A percentile compares a stretch with the other conserved stretches of the same genome.
These are phyloP conservation scores for Aspergillus sp. DNA, from an alignment of 2,329 filamentous ascomycete genomes.

Conservation along the genomic window DNA sequence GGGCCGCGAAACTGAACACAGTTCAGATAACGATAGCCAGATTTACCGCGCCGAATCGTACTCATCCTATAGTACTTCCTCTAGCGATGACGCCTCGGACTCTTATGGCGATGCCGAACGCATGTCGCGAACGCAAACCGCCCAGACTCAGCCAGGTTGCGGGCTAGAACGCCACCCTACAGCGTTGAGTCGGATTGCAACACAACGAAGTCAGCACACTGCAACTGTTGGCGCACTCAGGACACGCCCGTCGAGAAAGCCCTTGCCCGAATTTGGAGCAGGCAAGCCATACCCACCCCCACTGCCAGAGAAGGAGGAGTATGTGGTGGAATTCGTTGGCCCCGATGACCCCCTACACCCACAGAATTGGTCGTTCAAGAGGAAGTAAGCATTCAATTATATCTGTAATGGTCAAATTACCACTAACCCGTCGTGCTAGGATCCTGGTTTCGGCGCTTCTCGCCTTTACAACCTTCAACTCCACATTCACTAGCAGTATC, in stretches of 20 bases:
- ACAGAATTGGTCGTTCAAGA: constrained; percentile 56
- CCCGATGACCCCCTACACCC: constrained; percentile 56
- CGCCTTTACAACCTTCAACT: constrained; percentile 57
- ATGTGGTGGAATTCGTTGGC: constrained; percentile 60
- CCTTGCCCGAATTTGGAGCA: constrained; percentile 33
- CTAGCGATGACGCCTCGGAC: no score
- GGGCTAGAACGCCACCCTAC: constrained; percentile 45
- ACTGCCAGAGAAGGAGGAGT: constrained; percentile 57
- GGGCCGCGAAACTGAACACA: no score
- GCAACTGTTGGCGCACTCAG: constrained; percentile 46
- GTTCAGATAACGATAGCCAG: no score
- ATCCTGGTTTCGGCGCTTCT: constrained; percentile 35
- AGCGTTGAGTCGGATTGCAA: constrained; percentile 46
- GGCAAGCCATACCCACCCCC: constrained; percentile 58
- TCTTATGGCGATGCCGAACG: no score
- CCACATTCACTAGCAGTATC: constrained; percentile 65
- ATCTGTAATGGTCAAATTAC: not conserved
- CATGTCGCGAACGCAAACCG: no score
- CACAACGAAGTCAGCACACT: constrained; percentile 47
- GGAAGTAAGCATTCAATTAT: constrained; percentile 42
- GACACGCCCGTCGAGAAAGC: constrained; percentile 27
- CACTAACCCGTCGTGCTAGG: constrained; percentile 12
- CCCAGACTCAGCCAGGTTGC: constrained; percentile 24
- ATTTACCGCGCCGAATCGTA: no score
- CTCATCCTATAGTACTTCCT: no score